Evolutionary conservation across 108 stramenopile species (phyloP).

Genomic region (Mayamaea pseudoterrestris): DNA sequence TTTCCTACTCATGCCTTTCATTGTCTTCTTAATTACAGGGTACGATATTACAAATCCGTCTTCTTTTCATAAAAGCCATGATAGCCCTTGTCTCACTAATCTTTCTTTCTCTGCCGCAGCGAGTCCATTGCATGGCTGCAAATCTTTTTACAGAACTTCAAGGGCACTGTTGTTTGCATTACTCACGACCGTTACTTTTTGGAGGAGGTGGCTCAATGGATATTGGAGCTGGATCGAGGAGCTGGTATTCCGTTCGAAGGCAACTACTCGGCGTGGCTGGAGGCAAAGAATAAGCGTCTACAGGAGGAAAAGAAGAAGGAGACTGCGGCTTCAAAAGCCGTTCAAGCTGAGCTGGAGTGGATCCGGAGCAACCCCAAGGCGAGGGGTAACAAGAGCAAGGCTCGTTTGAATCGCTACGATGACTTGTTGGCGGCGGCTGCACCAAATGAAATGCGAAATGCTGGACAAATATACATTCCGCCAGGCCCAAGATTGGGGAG

Average conservation of each 20-base stretch:
- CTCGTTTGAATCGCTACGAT: conserved; percentile 84
- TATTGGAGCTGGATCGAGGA: conserved; percentile 91
- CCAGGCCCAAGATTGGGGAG: conserved; percentile 86
- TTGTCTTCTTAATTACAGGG: no score
- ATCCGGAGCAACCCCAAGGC: conserved; percentile 82
- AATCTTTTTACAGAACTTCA: conserved; percentile 77
- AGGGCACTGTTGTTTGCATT: conserved; percentile 94
- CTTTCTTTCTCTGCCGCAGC: neutral
- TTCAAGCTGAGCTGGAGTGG: conserved; percentile 84
- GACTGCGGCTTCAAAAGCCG: conserved; percentile 68
- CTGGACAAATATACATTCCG: conserved; percentile 90
- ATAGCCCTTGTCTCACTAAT: neutral
- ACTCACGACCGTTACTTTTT: conserved; percentile 94
- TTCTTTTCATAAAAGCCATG: no score
- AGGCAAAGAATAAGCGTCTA: conserved; percentile 77
- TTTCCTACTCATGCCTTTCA: no score
- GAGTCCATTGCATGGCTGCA: conserved; percentile 70
- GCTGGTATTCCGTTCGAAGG: conserved; percentile 89
- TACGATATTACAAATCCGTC: no score
- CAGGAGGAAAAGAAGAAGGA: conserved; percentile 76
- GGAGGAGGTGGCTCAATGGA: conserved; percentile 93
- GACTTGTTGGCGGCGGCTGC: conserved; percentile 75
- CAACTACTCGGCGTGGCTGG: conserved; percentile 91
- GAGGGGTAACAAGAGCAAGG: conserved; percentile 83
- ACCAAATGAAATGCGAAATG: conserved; percentile 51